Base-by-base conservation (phyloP, 1,139 yeast species). In the Suhomyces panamericanus region DNA sequence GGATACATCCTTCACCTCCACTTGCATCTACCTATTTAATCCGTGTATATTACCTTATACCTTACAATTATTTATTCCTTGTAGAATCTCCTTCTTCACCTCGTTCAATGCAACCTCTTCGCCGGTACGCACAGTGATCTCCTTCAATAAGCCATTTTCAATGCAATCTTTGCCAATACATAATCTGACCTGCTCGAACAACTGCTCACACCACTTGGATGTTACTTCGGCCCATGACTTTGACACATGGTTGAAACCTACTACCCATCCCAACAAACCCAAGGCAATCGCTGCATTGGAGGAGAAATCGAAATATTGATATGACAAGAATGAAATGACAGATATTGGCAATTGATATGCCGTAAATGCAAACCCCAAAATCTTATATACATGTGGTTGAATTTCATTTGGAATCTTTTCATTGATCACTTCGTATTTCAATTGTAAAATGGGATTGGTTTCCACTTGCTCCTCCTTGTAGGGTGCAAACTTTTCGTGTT, bases 211-310 rank as follows among this genome's bases (percentile, higher is more conserved):
- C 78, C 78, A 74, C 3, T 48, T 31, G 1, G 51, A 51, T 2
- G 62, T 57, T 43, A 70, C 65, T 0, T 38, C 39, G 27, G 63
- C 64, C 79, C 79, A 74, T 6, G 49, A 52, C 41, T 66, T 69
- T 6, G 77, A 67, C 2, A 73, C 75, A 42, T 70, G 64, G 45
- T 73, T 73, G 54, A 73, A 71, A 7, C 79, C 79, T 42, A 70
- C 55, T 6, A 69, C 70, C 67, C 73, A 64, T 1, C 79, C 79
- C n/a, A 74, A 56, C 6, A 62, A 54, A 4, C 61, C 64, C 13
- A 74, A 55, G 0, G 78, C 75, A 22, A 64, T 43, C 0, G 71
- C 65, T 12, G 69, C 59, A 42, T 74, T 67, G 1, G 60, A 49
- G 2, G 66, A 57, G 45, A 72, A 63, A 3, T 64, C 76, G 51